These are phyloP conservation scores for Hordeum marinum DNA, from an alignment of 176 grass and related monocot species.

Conservation along the genomic window DNA sequence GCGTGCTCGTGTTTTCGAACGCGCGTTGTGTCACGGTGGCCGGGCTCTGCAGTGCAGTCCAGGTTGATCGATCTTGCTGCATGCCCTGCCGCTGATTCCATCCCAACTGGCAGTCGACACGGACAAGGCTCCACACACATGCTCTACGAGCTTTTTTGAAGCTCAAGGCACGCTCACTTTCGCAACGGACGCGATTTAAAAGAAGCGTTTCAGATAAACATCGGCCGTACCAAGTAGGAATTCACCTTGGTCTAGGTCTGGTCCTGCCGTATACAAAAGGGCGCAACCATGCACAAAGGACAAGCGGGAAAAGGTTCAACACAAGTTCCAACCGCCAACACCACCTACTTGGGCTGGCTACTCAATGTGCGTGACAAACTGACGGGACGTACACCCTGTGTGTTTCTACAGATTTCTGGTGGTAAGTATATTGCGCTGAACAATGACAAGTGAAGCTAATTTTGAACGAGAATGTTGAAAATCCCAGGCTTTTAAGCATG, in stretches of 20 bases:
- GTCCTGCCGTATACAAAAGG: background rate
- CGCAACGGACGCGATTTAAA: background rate
- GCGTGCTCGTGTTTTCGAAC: too few species aligned
- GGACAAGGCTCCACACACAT: background rate
- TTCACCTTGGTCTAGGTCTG: too few species aligned
- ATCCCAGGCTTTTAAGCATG: too few species aligned
- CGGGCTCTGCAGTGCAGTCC: too few species aligned
- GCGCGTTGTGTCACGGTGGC: too few species aligned
- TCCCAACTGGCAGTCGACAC: background rate
- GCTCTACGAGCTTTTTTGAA: background rate
- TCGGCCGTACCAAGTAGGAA: too few species aligned
- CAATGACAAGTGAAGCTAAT: too few species aligned
- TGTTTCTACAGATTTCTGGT: background rate
- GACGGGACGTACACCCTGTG: background rate
- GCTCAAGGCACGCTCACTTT: background rate
- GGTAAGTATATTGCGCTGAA: too few species aligned
- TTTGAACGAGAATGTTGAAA: too few species aligned
- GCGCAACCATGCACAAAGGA: background rate
- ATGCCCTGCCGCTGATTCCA: too few species aligned
- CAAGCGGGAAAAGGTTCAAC: conserved; percentile 13
- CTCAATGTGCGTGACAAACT: background rate
- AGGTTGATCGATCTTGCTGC: too few species aligned
- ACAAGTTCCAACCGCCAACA: conserved; percentile 16
- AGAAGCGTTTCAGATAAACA: too few species aligned
- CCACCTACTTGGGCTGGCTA: background rate